Base-by-base conservation (phyloP, 169 alveolate genomes). In the Eimeria acervulina region DNA sequence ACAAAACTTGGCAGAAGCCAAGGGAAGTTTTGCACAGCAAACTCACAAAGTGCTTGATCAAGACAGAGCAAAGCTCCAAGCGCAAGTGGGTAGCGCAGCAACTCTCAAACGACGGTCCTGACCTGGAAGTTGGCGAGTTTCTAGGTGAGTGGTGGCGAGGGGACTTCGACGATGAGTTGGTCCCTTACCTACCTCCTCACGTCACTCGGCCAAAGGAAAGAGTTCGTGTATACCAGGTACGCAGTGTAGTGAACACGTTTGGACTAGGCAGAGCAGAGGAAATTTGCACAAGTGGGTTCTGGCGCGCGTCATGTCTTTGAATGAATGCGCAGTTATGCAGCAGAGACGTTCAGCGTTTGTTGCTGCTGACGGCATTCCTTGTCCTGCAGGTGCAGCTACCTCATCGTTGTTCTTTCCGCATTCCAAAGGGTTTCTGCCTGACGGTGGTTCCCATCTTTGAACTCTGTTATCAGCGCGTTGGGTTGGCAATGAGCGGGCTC, bases 131-230 rank as follows among this genome's bases (percentile, higher is more conserved):
- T 31, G 97, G 97, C 7, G 98, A 97, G 91, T 96, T 92, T 52
- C 96, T 97, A 38, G 98, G 98, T 47, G 96, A 95, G 70, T 96
- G 97, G 98, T 97, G 98, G 98, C 63, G 97, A 44, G 87, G 96
- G 28, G 97, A 97, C 21, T 96, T 97, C 66, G 96, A 97, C 44
- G 96, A 95, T 51, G 95, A 96, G 36, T 97, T 97, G 33, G 91
- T 95, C 28, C 98, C 98, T 1, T 97, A 96, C 84, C 63, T 97
- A 21, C 98, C 98, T 4, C 97, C 98, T 47, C 98, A 97, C 40
- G 95, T 97, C 81, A 97, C 97, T 38, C 95, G 98, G 31, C 98
- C 98, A 23, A 97, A 97, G 76, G 98, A 97, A 36, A 63, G 90
- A 33, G 93, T 96, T 28, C 92, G 97, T 17, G 95, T 97, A 59